phyloP scores from a whole-genome alignment of 108 stramenopile species.

The Fragilariopsis cylindrus region DNA sequence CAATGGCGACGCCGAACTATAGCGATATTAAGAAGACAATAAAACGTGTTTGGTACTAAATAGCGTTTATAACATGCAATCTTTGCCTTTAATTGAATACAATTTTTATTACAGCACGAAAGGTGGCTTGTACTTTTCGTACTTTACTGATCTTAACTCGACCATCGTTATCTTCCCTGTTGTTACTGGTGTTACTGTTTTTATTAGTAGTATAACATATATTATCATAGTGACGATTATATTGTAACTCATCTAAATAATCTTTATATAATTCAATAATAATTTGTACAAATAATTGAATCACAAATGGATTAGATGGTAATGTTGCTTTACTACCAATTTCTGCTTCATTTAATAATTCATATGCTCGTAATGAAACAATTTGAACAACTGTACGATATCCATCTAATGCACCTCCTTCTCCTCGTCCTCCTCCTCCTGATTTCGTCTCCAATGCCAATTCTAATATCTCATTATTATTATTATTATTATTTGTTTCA shows the following conservation, averaged over 20 bases:
- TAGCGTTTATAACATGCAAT: too few species aligned
- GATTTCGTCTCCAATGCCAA: too few species aligned
- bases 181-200: neutral
- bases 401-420: conserved; percentile 9
- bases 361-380: conserved; percentile 21
- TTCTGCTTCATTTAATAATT: conserved; percentile 19
- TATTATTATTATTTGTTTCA: too few species aligned
- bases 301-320: conserved; percentile 21
- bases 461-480: too few species aligned
- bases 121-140: neutral
- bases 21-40: too few species aligned
- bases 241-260: conserved; percentile 26
- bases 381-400: conserved; percentile 19
- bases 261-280: conserved; percentile 38
- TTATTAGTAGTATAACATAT: neutral
- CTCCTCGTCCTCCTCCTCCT: too few species aligned
- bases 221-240: conserved; percentile 1
- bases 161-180: neutral
- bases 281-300: conserved; percentile 24
- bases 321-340: conserved; percentile 19
- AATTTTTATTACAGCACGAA: conserved; percentile 6
- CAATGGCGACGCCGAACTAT: too few species aligned
- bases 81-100: neutral
- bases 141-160: conserved; percentile 8
- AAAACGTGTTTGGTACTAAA: too few species aligned